Evolutionary conservation across 2,329 filamentous ascomycete genomes (phyloP).

Genomic region (Aschersonia sp.): DNA sequence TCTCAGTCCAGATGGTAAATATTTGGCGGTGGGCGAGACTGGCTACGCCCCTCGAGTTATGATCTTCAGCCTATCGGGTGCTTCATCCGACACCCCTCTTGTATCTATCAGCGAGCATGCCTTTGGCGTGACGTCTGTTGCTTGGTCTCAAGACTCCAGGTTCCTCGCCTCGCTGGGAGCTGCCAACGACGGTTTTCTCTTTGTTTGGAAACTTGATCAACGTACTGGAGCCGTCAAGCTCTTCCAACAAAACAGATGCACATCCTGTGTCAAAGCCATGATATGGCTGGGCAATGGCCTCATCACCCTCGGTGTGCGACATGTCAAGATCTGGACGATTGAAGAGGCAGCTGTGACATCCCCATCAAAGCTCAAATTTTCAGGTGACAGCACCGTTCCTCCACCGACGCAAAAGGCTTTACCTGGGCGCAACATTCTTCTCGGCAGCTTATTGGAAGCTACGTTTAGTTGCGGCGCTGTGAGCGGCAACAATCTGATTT

Average conservation of each 20-base stretch:
- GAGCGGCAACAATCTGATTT: conserved; percentile 58
- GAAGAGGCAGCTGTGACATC: conserved; percentile 49
- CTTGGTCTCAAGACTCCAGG: conserved; percentile 77
- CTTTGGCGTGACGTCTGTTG: conserved; percentile 75
- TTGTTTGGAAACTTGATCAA: conserved; percentile 78
- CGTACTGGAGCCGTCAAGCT: conserved; percentile 67
- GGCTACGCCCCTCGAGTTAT: conserved; percentile 86
- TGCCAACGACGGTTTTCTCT: conserved; percentile 86
- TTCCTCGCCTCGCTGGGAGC: conserved; percentile 81
- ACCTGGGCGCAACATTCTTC: conserved; percentile 72
- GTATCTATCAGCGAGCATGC: conserved; percentile 81
- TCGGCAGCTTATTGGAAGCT: conserved; percentile 68
- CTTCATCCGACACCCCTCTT: conserved; percentile 66
- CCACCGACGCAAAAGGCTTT: conserved; percentile 44
- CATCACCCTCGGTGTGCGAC: conserved; percentile 76
- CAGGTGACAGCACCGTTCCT: conserved; percentile 22
- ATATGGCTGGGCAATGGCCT: conserved; percentile 77
- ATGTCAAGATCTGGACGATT: conserved; percentile 86
- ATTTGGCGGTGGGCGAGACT: conserved; percentile 86
- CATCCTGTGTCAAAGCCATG: conserved; percentile 72
- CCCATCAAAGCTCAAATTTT: conserved; percentile 47
- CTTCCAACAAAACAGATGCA: conserved; percentile 82
- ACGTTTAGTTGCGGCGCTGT: conserved; percentile 73
- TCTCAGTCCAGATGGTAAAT: conserved; percentile 74
- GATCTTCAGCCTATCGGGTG: conserved; percentile 74